Conservation (phyloP, 768 basidiomycete species). For the Kwoniella pini region DNA sequence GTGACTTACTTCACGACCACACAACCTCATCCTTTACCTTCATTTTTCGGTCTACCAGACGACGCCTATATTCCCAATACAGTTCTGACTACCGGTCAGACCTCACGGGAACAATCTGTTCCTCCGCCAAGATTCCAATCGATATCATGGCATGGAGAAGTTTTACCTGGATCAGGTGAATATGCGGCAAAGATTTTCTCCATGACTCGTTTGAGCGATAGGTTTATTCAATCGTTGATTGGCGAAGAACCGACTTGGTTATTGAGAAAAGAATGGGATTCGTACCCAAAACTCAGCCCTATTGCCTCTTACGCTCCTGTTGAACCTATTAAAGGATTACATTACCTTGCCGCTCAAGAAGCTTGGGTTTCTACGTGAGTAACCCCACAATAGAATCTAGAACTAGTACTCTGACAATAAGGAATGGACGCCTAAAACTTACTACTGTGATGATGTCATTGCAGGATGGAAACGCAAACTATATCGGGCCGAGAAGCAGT, state of each 20-base stretch:
- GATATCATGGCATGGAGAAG: slow-evolving; percentile 71
- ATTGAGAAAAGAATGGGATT: slow-evolving; percentile 66
- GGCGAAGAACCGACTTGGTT: slow-evolving; percentile 72
- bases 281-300: slow-evolving; percentile 61
- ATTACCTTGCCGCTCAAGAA: slow-evolving; percentile 91
- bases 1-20: slow-evolving; percentile 87
- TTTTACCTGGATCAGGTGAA: slow-evolving; percentile 58
- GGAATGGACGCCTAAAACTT: background rate
- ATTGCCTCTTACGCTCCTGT: slow-evolving; percentile 71
- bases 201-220: slow-evolving; percentile 64
- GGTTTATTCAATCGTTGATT: slow-evolving; percentile 70
- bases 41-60: slow-evolving; percentile 65
- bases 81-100: slow-evolving; percentile 66
- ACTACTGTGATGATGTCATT: background rate
- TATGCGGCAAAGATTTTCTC: slow-evolving; percentile 91
- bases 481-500: slow-evolving; percentile 79
- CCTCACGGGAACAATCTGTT: slow-evolving; percentile 57
- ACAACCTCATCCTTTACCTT: slow-evolving; percentile 62
- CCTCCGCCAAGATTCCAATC: slow-evolving; percentile 81
- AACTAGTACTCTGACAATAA: too few relatives aligned
- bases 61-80: slow-evolving; percentile 60
- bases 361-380: slow-evolving; percentile 61
- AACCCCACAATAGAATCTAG: background rate
- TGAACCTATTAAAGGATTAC: slow-evolving; percentile 73
- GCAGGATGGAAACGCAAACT: slow-evolving; percentile 91